These are phyloP conservation scores for Limnanthes douglasii DNA, from an alignment of 345 rosid genomes.

Conservation along the genomic window DNA sequence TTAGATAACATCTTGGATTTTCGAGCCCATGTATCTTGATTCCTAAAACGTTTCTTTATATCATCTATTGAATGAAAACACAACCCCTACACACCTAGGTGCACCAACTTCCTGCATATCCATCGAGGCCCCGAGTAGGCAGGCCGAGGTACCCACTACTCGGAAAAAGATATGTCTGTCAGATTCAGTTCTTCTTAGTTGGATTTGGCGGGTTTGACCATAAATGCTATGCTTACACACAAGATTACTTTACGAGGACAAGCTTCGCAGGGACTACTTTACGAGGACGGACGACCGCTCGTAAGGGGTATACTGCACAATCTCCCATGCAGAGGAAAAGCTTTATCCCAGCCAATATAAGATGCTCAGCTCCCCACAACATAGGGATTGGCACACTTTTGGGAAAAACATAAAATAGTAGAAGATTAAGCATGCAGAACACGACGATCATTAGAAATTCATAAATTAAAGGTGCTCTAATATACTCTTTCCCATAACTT, in stretches of 20 bases:
- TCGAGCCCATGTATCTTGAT: too few relatives aligned
- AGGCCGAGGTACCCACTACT: slow-evolving; percentile 1
- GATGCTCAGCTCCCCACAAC: too few relatives aligned
- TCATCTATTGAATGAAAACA: too few relatives aligned
- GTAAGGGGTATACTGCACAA: background rate
- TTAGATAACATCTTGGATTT: too few relatives aligned
- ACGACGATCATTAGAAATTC: background rate
- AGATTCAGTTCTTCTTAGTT: slow-evolving; percentile 5
- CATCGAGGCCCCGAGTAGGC: too few relatives aligned
- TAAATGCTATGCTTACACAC: slow-evolving; percentile 8
- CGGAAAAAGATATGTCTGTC: slow-evolving; percentile 2
- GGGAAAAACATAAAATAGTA: background rate
- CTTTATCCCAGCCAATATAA: background rate
- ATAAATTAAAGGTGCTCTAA: background rate
- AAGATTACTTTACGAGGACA: background rate
- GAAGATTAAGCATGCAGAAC: background rate
- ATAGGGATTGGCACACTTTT: background rate
- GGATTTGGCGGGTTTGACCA: slow-evolving; percentile 4
- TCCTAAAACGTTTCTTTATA: too few relatives aligned
- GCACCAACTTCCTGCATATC: too few relatives aligned
- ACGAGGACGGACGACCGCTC: background rate
- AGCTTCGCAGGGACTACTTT: background rate
- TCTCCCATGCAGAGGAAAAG: background rate
- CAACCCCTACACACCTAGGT: too few relatives aligned
- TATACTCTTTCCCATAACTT: background rate